phyloP scores from a whole-genome alignment of 108 stramenopile genomes.

The Fragilaria crotonensis region DNA sequence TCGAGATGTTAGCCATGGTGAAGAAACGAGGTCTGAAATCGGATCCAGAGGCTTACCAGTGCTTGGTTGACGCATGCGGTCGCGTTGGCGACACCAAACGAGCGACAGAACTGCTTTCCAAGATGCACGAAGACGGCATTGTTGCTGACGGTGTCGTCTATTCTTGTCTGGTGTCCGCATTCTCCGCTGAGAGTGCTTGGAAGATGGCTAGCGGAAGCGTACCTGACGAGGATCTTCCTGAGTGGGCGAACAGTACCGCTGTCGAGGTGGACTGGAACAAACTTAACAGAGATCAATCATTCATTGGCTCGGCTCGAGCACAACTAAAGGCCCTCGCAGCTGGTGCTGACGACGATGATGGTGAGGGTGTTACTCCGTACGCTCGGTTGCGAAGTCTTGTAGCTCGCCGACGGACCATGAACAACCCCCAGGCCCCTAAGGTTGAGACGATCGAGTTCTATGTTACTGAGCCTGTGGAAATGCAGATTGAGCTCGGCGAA shows the following conservation, averaged over 20 bases:
- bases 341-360: slow-evolving; percentile 40
- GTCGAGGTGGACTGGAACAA: slow-evolving; percentile 86
- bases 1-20: slow-evolving; percentile 84
- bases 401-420: slow-evolving; percentile 12
- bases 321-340: slow-evolving; percentile 32
- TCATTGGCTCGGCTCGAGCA: slow-evolving; percentile 46
- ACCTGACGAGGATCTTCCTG: slow-evolving; percentile 47
- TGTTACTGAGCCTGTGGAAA: slow-evolving; percentile 65
- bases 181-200: slow-evolving; percentile 74
- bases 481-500: slow-evolving; percentile 71
- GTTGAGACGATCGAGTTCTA: slow-evolving; percentile 39
- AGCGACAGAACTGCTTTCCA: slow-evolving; percentile 58
- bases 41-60: slow-evolving; percentile 76
- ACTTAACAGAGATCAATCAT: slow-evolving; percentile 57
- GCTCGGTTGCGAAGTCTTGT: slow-evolving; percentile 22
- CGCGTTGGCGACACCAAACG: slow-evolving; percentile 78
- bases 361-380: slow-evolving; percentile 7
- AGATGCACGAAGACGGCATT: slow-evolving; percentile 85
- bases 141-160: slow-evolving; percentile 82
- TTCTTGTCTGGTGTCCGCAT: slow-evolving; percentile 76
- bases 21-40: slow-evolving; percentile 65
- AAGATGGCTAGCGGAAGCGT: slow-evolving; percentile 51
- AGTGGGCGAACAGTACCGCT: slow-evolving; percentile 81
- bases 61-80: slow-evolving; percentile 79
- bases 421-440: slow-evolving; percentile 4